phyloP scores from a whole-genome alignment of 352 stramenopile species.

The Globisporangium megalacanthum region DNA sequence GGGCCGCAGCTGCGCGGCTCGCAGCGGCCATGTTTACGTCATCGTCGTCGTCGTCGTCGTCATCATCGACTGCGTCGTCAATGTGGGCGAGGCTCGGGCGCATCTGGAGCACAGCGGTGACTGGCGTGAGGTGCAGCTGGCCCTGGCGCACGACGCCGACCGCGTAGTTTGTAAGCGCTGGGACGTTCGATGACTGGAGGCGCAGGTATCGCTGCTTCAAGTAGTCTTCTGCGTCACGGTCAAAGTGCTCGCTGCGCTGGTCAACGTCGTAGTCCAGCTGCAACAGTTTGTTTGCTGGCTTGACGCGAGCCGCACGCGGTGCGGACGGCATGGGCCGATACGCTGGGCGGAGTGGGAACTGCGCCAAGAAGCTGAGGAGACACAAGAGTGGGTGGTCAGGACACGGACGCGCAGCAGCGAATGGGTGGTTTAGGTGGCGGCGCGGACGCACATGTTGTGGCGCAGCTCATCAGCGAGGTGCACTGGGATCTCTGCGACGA shows the following conservation, averaged over 20 bases:
- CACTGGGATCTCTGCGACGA: constrained; percentile 81
- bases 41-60: constrained; percentile 39
- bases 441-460: constrained; percentile 48
- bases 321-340: constrained; percentile 69
- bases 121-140: constrained; percentile 73
- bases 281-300: constrained; percentile 69
- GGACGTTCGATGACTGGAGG: constrained; percentile 57
- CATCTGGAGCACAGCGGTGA: constrained; percentile 74
- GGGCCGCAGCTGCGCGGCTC: constrained; percentile 2
- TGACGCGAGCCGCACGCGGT: constrained; percentile 56
- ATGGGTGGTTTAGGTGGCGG: neutral
- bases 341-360: constrained; percentile 73
- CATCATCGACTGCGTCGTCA: constrained; percentile 65
- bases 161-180: constrained; percentile 71
- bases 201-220: constrained; percentile 67
- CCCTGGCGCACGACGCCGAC: constrained; percentile 76
- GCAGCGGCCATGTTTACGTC: constrained; percentile 33
- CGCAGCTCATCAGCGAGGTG: constrained; percentile 68
- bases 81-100: constrained; percentile 73
- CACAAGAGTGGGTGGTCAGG: neutral
- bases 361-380: constrained; percentile 51
- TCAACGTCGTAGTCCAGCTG: constrained; percentile 75
- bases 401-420: too few relatives aligned
- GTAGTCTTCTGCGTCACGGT: constrained; percentile 76
- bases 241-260: constrained; percentile 65